Percentiles rank a stretch among this genome's conserved stretches.
Conservation (phyloP, 2,329 filamentous ascomycete species). For the Seiridium unicorne region DNA sequence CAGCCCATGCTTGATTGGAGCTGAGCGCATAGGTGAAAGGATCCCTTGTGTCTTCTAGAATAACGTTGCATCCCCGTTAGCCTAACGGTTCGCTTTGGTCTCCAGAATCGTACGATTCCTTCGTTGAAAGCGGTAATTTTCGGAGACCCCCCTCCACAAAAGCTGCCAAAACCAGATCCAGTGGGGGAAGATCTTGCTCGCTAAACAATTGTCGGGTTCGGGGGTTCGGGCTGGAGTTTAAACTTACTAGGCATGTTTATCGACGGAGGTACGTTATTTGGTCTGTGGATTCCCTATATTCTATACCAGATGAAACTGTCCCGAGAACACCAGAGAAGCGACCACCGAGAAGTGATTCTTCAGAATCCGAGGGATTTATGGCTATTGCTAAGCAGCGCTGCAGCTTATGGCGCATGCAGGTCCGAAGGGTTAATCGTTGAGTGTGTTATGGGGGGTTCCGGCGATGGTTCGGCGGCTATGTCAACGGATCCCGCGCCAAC, state of each 20-base stretch:
- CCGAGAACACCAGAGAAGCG: too few relatives aligned
- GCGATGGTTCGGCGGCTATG: neutral
- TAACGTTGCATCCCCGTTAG: neutral
- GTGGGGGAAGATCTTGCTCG: neutral
- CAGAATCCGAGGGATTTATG: neutral
- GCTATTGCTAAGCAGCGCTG: neutral
- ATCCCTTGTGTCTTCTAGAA: conserved; percentile 41
- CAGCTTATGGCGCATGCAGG: neutral
- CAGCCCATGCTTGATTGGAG: conserved; percentile 70
- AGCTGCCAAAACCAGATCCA: conserved; percentile 2
- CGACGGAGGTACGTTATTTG: neutral
- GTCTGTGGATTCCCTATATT: neutral
- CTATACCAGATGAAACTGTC: neutral
- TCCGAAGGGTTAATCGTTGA: neutral
- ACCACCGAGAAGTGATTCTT: too few relatives aligned
- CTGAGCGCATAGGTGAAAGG: conserved; percentile 61
- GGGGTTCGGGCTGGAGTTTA: neutral
- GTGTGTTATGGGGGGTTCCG: neutral
- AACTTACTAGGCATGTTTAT: conserved; percentile 2
- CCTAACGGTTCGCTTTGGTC: neutral
- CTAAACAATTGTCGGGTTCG: neutral
- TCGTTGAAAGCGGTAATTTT: conserved; percentile 1
- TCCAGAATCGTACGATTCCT: conserved; percentile 3
- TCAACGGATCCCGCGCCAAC: neutral
- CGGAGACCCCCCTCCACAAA: conserved; percentile 2